Base-by-base conservation (phyloP, 495 filamentous ascomycete genomes). In the Penicillium flavigenum region DNA sequence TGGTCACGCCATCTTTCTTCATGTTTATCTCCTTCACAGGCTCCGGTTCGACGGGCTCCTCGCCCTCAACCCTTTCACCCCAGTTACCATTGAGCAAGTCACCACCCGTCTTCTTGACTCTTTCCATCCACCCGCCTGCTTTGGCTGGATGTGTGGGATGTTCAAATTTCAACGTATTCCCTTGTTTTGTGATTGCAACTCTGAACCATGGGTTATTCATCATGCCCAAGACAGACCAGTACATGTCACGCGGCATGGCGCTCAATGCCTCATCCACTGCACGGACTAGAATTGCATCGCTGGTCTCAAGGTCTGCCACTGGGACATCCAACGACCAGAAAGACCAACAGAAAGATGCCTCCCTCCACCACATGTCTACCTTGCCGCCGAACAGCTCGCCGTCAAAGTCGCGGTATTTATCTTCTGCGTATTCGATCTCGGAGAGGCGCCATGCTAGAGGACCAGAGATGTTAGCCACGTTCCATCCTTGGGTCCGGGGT, bases 161-260 rank as follows among this genome's bases (percentile, higher is more conserved):
- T 60, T 97, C 92, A 57, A 98, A 97, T 8, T 83, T 81, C 43
- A 98, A 70, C 22, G 60, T 67, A 34, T 84, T 78, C 0, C 76
- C 81, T 59, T 96, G 89, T 56, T 87, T 86, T 42, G 81, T 84
- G 56, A 98, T 90, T 5, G 85, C 81, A 6, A 98, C 80, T 16
- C 93, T 79, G 70, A 87, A 98, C 93, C 93, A 98, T 7, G 92
- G 88, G 65, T 96, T 97, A 68, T 98, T 96, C 93, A 98, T 98
- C 93, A 98, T 98, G 0, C 93, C 93, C 42, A 97, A 74, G 17
- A 96, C 92, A 55, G 83, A 89, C 93, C 93, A 98, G 72, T 98
- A 98, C 88, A 96, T 96, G 63, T 98, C 93, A 57, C 88, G 79
- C 6, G 93, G 92, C 66, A 96, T 92, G 1, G 91, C 76, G 63